Evolutionary conservation across 352 stramenopile species (phyloP), one percentile per base, ranked within the genome.

Genomic region (Phytopythium montanum): DNA sequence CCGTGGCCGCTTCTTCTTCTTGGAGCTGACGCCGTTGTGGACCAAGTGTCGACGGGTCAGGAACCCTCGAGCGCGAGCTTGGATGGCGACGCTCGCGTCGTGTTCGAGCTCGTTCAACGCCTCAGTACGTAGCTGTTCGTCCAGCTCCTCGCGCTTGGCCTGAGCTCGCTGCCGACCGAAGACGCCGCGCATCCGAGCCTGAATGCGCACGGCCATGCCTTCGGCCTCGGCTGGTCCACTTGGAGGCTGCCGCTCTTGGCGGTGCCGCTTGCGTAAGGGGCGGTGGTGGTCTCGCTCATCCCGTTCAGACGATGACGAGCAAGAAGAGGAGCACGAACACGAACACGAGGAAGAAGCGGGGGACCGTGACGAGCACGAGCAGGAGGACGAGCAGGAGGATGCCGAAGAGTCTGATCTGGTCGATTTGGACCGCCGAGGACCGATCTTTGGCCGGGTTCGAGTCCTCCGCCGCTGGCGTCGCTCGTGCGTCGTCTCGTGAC

Each of bases 151-250:
- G 46, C 61, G 57, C 28, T 61, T 33, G 9, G 66, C 36, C 0
- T 10, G 52, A 0, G 74, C 74, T 16, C 64, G 36, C 6, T 13
- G 23, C 8, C 76, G 68, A 1, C 76, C 76, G 19, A 39, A 56
- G 42, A 61, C 50, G 0, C 76, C 76, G 29, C 76, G 69, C 8
- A 78, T 56, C 16, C 41, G 52, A 18, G 73, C 54, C 59, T 86
- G 76, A 25, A 86, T 81, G 18, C 60, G 69, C 26, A 59, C 71
- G 1, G 69, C 71, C 73, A 82, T 82, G 26, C n/a, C 51, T 29
- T 56, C 51, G 7, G 21, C 31, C 5, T 42, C n/a, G 10, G 13
- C 31, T 13, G 31, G 0, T 42, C n/a, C 0, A 45, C 33, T 12
- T 14, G 49, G 33, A 6, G 21, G n/a, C 23, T n/a, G 44, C 0